phyloP scores from a whole-genome alignment of 2,329 filamentous ascomycete species.

The Chrysoporthe puriensis region DNA sequence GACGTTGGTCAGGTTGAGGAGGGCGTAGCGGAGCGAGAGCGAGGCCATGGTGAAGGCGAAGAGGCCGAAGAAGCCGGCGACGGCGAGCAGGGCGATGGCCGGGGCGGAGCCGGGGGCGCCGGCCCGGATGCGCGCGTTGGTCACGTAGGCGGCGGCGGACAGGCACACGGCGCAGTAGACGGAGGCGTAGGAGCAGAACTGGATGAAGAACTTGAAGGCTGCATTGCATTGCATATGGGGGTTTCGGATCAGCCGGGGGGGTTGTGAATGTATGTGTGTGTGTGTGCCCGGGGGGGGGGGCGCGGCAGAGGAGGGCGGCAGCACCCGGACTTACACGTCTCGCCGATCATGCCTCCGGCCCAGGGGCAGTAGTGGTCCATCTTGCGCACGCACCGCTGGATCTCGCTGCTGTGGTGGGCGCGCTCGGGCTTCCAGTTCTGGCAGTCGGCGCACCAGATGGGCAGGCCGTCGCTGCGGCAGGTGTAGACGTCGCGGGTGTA shows the following conservation, averaged over 20 bases:
- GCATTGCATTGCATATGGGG: background rate
- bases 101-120: constrained; percentile 55
- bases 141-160: constrained; percentile 65
- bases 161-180: constrained; percentile 69
- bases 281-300: no score
- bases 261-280: no score
- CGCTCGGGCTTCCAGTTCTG: constrained; percentile 87
- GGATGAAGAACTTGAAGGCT: constrained; percentile 90
- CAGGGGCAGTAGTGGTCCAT: constrained; percentile 98
- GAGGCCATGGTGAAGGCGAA: constrained; percentile 79
- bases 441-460: constrained; percentile 84
- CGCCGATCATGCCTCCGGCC: constrained; percentile 91
- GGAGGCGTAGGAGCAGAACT: constrained; percentile 77
- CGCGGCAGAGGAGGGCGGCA: no score
- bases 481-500: constrained; percentile 84
- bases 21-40: constrained; percentile 71
- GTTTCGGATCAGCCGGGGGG: constrained; percentile 22
- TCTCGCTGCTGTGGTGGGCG: constrained; percentile 82
- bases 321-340: constrained; percentile 62
- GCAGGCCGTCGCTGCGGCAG: constrained; percentile 81
- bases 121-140: constrained; percentile 56
- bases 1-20: constrained; percentile 81
- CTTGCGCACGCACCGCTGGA: constrained; percentile 79
- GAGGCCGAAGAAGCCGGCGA: constrained; percentile 75
- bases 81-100: constrained; percentile 67